Conservation (phyloP, 2,329 filamentous ascomycete genomes). For the Chaetomiaceae sp. region DNA sequence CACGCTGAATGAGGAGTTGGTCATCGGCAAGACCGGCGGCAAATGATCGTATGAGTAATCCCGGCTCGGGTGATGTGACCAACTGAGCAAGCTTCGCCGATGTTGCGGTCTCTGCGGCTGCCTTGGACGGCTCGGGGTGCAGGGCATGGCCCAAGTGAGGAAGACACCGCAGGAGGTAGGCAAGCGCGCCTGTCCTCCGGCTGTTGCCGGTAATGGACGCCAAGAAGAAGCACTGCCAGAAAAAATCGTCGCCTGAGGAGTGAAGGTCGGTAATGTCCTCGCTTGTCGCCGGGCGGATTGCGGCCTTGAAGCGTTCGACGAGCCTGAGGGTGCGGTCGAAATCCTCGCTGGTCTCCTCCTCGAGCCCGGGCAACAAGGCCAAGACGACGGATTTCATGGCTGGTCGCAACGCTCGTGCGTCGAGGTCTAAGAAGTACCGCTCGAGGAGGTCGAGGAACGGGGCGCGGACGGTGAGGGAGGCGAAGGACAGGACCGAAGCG, state of each 20-base stretch:
- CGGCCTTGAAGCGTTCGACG: conserved; percentile 69
- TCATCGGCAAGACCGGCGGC: conserved; percentile 82
- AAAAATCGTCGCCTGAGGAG: conserved; percentile 72
- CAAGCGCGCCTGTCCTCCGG: conserved; percentile 77
- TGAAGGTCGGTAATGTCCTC: conserved; percentile 48
- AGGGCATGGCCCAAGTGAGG: conserved; percentile 59
- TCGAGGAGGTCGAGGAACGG: conserved; percentile 82
- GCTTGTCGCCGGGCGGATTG: conserved; percentile 53
- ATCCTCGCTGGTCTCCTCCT: conserved; percentile 96
- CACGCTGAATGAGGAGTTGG: conserved; percentile 86
- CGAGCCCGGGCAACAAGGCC: conserved; percentile 82
- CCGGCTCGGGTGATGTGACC: conserved; percentile 86
- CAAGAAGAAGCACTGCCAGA: conserved; percentile 97
- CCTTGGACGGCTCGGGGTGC: conserved; percentile 31
- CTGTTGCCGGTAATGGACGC: conserved; percentile 86
- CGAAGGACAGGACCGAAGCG: conserved; percentile 85
- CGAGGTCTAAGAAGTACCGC: conserved; percentile 67
- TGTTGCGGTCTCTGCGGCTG: conserved; percentile 34
- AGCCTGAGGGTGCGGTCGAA: conserved; percentile 83
- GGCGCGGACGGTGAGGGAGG: conserved; percentile 83
- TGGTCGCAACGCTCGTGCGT: conserved; percentile 68
- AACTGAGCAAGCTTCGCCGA: conserved; percentile 55
- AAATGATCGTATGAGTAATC: conserved; percentile 84
- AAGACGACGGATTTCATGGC: conserved; percentile 87
- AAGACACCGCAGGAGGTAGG: conserved; percentile 74